A percentile compares a stretch with the other conserved stretches of the same genome.
Conservation (phyloP, 768 basidiomycete species). For the Leccinum subgranulosum region DNA sequence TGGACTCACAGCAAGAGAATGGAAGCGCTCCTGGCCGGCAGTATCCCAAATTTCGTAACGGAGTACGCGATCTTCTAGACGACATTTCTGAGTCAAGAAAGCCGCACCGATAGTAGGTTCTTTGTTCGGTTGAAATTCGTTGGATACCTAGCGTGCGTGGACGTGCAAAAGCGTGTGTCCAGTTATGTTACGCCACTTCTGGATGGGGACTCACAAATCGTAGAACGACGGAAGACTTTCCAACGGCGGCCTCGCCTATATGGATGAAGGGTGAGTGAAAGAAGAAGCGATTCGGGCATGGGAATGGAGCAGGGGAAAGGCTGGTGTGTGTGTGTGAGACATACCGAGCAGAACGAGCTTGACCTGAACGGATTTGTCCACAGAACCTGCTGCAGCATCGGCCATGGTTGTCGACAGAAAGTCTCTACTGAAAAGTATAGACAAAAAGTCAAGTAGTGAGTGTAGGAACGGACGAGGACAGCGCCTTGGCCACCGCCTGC, state of each 20-base stretch:
- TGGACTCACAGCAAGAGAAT: slow-evolving; percentile 82
- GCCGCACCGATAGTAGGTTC: slow-evolving; percentile 98
- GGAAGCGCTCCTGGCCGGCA: slow-evolving; percentile 94
- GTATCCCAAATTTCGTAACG: slow-evolving; percentile 99
- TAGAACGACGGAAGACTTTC: slow-evolving; percentile 97
- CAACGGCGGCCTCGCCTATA: slow-evolving; percentile 95
- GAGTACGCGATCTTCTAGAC: slow-evolving; percentile 88
- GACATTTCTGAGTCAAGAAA: slow-evolving; percentile 93
- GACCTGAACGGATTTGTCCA: slow-evolving; percentile 93
- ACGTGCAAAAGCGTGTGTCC: neutral
- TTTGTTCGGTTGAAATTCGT: slow-evolving; percentile 99
- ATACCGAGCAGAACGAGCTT: slow-evolving; percentile 94
- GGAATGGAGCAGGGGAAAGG: neutral
- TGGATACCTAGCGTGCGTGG: slow-evolving; percentile 61
- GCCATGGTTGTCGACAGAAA: slow-evolving; percentile 47
- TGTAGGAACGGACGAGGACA: neutral
- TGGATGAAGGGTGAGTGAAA: neutral
- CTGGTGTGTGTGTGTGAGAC: slow-evolving; percentile 19
- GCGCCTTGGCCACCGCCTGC: neutral
- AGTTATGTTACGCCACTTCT: slow-evolving; percentile 10
- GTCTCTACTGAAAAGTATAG: slow-evolving; percentile 4
- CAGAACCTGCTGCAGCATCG: slow-evolving; percentile 68
- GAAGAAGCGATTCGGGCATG: neutral
- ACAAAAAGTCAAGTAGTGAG: neutral
- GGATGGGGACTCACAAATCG: slow-evolving; percentile 70